phyloP scores from a whole-genome alignment of 257 asterid species.

The Primulina eburnea region DNA sequence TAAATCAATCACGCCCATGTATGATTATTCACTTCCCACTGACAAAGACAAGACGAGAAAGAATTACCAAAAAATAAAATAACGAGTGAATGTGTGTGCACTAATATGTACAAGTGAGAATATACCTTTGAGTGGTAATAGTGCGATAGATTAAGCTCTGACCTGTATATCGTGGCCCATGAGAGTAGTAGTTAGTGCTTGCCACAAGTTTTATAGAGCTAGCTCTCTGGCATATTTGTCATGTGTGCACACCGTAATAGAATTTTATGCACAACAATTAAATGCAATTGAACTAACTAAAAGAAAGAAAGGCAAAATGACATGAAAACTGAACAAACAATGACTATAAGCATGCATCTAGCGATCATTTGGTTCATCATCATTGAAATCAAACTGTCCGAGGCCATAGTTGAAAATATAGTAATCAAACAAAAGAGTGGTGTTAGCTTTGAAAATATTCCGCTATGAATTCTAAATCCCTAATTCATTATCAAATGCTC shows the following conservation, averaged over 20 bases:
- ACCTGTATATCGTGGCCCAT: neutral
- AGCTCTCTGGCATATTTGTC: neutral
- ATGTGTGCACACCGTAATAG: neutral
- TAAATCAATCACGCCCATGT: constrained; percentile 71
- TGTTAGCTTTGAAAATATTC: neutral
- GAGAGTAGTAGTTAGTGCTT: neutral
- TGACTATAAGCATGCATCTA: neutral
- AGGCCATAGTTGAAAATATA: neutral
- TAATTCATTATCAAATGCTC: neutral
- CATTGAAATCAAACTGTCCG: neutral
- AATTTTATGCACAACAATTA: too few species aligned
- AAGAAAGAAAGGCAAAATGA: neutral
- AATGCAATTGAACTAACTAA: neutral
- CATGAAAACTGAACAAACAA: neutral
- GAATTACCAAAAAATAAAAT: neutral
- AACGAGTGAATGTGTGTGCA: neutral
- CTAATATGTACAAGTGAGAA: neutral
- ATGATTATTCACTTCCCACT: constrained; percentile 21
- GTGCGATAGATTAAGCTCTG: neutral
- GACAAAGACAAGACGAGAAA: neutral
- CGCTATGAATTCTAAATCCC: too few species aligned
- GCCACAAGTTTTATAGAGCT: neutral
- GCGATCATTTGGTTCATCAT: neutral
- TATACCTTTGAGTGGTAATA: neutral
- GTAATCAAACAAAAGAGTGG: neutral